These are phyloP conservation scores for Chrysosphaeria jannelii DNA, from an alignment of 2,329 filamentous ascomycete species.

Conservation along the genomic window DNA sequence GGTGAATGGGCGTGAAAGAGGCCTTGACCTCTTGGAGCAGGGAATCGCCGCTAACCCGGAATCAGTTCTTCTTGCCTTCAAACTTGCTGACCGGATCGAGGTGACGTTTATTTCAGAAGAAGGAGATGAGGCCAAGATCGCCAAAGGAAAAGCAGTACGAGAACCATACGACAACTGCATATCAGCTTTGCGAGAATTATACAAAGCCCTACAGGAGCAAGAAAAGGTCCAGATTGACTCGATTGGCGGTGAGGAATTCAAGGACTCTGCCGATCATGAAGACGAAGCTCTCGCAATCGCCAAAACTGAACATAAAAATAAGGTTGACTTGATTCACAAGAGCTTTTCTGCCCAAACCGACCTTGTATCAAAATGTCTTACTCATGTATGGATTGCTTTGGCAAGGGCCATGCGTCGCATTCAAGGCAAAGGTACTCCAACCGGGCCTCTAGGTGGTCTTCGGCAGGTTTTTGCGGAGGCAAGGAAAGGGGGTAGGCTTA, in stretches of 20 bases:
- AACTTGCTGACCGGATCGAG: constrained; percentile 68
- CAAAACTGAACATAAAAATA: constrained; percentile 21
- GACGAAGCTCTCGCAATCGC: constrained; percentile 7
- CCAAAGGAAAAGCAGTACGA: constrained; percentile 49
- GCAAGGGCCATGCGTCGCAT: constrained; percentile 84
- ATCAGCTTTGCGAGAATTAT: constrained; percentile 63
- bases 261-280: constrained; percentile 5
- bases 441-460: constrained; percentile 31
- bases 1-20: constrained; percentile 17
- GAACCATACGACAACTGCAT: constrained; percentile 62
- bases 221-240: constrained; percentile 27
- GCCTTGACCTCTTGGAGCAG: constrained; percentile 49
- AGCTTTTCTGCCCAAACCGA: constrained; percentile 44
- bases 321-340: constrained; percentile 28
- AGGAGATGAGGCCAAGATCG: constrained; percentile 38
- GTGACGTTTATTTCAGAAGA: constrained; percentile 48
- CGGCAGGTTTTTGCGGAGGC: constrained; percentile 75
- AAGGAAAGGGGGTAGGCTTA: constrained; percentile 58
- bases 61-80: constrained; percentile 69
- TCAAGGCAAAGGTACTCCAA: constrained; percentile 48
- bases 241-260: constrained; percentile 10
- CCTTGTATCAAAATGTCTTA: constrained; percentile 56
- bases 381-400: constrained; percentile 80
- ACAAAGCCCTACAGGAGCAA: constrained; percentile 37
- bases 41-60: constrained; percentile 80